Conservation (phyloP, 1,139 yeast species). For the Taphrina populina region DNA sequence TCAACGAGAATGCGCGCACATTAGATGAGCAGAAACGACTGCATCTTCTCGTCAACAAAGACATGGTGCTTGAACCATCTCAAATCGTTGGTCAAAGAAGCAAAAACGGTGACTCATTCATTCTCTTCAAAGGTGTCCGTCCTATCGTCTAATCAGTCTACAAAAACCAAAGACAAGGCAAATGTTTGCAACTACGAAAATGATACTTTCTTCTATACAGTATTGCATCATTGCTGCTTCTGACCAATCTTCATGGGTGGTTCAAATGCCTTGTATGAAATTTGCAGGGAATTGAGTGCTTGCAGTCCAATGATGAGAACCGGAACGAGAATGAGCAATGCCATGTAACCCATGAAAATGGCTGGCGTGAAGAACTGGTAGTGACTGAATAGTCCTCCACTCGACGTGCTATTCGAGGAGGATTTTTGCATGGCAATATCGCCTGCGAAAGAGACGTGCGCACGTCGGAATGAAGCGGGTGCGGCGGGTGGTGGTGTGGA, state of each 20-base stretch:
- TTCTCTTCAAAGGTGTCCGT: slow-evolving; percentile 12
- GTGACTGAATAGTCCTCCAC: slow-evolving; percentile 48
- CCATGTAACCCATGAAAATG: slow-evolving; percentile 64
- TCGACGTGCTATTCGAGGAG: background rate
- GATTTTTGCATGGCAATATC: background rate
- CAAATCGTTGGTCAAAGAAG: slow-evolving; percentile 8
- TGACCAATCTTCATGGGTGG: slow-evolving; percentile 44
- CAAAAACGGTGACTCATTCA: slow-evolving; percentile 3
- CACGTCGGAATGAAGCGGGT: slow-evolving; percentile 24
- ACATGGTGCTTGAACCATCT: slow-evolving; percentile 21
- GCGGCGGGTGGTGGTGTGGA: slow-evolving; percentile 30
- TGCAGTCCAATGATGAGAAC: slow-evolving; percentile 57
- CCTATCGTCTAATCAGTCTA: background rate
- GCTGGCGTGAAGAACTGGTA: slow-evolving; percentile 62
- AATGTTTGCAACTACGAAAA: background rate
- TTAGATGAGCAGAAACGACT: slow-evolving; percentile 2
- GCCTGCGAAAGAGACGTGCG: slow-evolving; percentile 11
- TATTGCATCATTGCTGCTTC: slow-evolving; percentile 15
- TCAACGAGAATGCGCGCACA: slow-evolving; percentile 29
- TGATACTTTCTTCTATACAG: background rate
- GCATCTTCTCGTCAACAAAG: slow-evolving; percentile 14
- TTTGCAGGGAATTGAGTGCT: slow-evolving; percentile 63
- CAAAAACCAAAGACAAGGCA: background rate
- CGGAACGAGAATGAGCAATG: slow-evolving; percentile 54
- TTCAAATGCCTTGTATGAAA: slow-evolving; percentile 71